Conservation (phyloP, 2,329 filamentous ascomycete species). For the Torrubiella hemipterigena region DNA sequence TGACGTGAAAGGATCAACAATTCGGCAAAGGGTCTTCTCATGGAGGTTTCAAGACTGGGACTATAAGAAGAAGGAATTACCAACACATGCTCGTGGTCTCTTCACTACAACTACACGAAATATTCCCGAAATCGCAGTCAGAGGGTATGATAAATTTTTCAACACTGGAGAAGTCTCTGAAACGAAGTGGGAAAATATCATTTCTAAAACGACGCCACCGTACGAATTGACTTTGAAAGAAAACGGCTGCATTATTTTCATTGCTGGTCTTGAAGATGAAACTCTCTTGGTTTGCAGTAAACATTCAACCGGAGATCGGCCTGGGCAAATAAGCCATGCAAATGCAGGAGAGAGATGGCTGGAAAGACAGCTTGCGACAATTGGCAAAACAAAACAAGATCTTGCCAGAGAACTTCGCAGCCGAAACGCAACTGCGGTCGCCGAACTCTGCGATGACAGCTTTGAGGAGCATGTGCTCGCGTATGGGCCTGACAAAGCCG, state of each 20-base stretch:
- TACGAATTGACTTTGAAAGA: constrained; percentile 97
- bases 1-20: constrained; percentile 47
- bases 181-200: constrained; percentile 75
- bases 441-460: constrained; percentile 87
- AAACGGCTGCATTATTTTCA: constrained; percentile 99
- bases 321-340: constrained; percentile 71
- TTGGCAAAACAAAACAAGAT: constrained; percentile 70
- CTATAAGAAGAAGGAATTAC: constrained; percentile 77
- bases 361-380: constrained; percentile 61
- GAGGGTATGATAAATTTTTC: constrained; percentile 99
- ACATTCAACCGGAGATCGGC: constrained; percentile 80
- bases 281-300: constrained; percentile 96
- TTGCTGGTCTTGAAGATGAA: constrained; percentile 80
- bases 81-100: constrained; percentile 84
- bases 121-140: constrained; percentile 64
- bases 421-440: constrained; percentile 88
- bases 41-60: constrained; percentile 95
- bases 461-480: constrained; percentile 97
- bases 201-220: constrained; percentile 64
- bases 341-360: constrained; percentile 72
- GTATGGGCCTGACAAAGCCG: constrained; percentile 71
- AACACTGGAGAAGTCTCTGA: constrained; percentile 73
- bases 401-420: constrained; percentile 62
- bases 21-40: constrained; percentile 64
- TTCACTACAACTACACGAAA: constrained; percentile 69